Conservation (phyloP, 345 rosid species). For the Diplotaxis tenuifolia region DNA sequence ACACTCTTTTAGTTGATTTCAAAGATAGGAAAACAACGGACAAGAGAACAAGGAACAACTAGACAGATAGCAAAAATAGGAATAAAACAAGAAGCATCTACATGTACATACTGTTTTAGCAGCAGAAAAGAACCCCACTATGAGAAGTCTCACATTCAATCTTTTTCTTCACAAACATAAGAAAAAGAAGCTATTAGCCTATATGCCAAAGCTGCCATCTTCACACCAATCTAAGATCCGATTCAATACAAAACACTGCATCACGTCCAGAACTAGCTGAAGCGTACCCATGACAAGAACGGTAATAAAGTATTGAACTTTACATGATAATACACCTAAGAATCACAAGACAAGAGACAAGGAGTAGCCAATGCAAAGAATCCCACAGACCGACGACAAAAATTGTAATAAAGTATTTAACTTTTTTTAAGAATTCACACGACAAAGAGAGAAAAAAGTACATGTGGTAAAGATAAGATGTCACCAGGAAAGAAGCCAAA, state of each 20-base stretch:
- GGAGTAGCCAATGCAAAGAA: not conserved
- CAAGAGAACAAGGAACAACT: not conserved
- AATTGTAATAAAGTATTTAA: not conserved
- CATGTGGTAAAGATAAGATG: slow-evolving; percentile 47
- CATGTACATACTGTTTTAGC: slow-evolving; percentile 62
- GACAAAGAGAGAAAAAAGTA: not conserved
- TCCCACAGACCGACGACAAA: not conserved
- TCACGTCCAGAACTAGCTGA: no score
- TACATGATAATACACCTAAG: no score
- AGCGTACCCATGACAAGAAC: not conserved
- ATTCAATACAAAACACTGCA: slow-evolving; percentile 5
- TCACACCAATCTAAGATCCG: slow-evolving; percentile 28
- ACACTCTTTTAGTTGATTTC: not conserved
- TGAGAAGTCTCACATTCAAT: slow-evolving; percentile 16
- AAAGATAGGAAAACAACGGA: not conserved
- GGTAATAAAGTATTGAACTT: no score
- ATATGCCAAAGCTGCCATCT: slow-evolving; percentile 29
- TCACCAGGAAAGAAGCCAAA: slow-evolving; percentile 47
- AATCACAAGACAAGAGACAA: slow-evolving; percentile 25
- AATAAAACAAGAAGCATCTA: slow-evolving; percentile 2
- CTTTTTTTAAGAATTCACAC: not conserved
- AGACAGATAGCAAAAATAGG: not conserved
- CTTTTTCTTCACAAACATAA: slow-evolving; percentile 56
- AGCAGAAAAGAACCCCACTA: slow-evolving; percentile 60
- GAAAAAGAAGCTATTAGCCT: slow-evolving; percentile 46